Conservation (phyloP, 2,329 filamentous ascomycete genomes). For the Neobulgaria alba region DNA sequence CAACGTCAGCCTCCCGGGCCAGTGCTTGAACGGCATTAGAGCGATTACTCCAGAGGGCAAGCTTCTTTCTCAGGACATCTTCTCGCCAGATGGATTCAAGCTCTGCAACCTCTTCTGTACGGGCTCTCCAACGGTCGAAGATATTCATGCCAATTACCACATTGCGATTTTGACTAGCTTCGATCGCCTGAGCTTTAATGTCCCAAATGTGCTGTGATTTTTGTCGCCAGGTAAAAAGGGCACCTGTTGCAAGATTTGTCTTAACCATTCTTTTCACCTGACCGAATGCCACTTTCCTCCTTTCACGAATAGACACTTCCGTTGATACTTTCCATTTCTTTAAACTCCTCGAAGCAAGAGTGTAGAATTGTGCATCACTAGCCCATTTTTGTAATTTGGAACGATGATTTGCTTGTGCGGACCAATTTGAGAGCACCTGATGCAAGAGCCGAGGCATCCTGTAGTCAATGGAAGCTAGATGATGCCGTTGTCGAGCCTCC, state of each 20-base stretch:
- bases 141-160: slow-evolving; percentile 23
- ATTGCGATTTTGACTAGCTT: slow-evolving; percentile 19
- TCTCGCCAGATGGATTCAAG: slow-evolving; percentile 20
- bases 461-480: slow-evolving; percentile 17
- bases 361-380: slow-evolving; percentile 25
- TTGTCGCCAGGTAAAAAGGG: slow-evolving; percentile 20
- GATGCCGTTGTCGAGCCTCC: slow-evolving; percentile 12
- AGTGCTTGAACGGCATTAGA: slow-evolving; percentile 17
- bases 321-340: slow-evolving; percentile 25
- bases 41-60: slow-evolving; percentile 22
- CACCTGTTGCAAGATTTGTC: slow-evolving; percentile 21
- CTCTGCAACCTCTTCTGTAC: slow-evolving; percentile 21
- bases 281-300: slow-evolving; percentile 24
- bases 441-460: slow-evolving; percentile 16
- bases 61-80: slow-evolving; percentile 19
- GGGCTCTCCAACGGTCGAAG: slow-evolving; percentile 27
- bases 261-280: slow-evolving; percentile 25
- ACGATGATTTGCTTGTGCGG: slow-evolving; percentile 13
- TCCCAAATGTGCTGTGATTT: slow-evolving; percentile 19
- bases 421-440: slow-evolving; percentile 16
- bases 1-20: slow-evolving; percentile 21
- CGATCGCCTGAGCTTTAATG: slow-evolving; percentile 23
- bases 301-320: slow-evolving; percentile 23
- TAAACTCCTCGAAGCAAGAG: slow-evolving; percentile 21
- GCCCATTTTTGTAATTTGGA: slow-evolving; percentile 19